Conservation (phyloP, 2,329 filamentous ascomycete genomes). For the Fusarium algeriense region DNA sequence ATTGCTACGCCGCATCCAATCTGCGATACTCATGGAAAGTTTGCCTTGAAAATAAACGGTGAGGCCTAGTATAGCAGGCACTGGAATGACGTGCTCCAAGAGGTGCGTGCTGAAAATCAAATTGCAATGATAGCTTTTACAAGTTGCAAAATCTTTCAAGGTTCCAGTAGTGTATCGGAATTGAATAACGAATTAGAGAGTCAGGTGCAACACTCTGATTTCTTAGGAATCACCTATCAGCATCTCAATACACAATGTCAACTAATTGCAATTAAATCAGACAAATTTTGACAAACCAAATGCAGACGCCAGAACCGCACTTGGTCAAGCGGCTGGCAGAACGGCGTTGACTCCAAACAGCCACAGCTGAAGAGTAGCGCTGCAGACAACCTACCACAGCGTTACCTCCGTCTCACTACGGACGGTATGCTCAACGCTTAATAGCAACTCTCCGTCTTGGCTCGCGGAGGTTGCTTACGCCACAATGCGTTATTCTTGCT, state of each 20-base stretch:
- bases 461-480: conserved; percentile 17
- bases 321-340: conserved; percentile 20
- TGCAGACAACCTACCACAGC: conserved; percentile 1
- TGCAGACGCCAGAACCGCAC: conserved; percentile 31
- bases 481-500: conserved; percentile 23
- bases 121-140: background rate
- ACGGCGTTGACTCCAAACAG: conserved; percentile 10
- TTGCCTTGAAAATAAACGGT: conserved; percentile 12
- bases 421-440: conserved; percentile 12
- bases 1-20: conserved; percentile 28
- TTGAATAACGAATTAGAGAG: background rate
- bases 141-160: background rate
- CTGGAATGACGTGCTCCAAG: conserved; percentile 26
- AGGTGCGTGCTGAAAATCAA: conserved; percentile 2
- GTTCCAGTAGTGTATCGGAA: background rate
- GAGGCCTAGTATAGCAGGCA: conserved; percentile 14
- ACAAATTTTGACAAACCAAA: conserved; percentile 21
- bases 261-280: conserved; percentile 8
- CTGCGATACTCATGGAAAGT: conserved; percentile 19
- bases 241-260: background rate
- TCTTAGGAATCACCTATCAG: conserved; percentile 9
- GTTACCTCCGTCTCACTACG: conserved; percentile 4
- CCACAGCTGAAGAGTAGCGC: conserved; percentile 35
- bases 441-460: conserved; percentile 5
- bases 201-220: background rate